Evolutionary conservation across 768 basidiomycete species (phyloP).

Genomic region (Cystofilobasidium capitatum): DNA sequence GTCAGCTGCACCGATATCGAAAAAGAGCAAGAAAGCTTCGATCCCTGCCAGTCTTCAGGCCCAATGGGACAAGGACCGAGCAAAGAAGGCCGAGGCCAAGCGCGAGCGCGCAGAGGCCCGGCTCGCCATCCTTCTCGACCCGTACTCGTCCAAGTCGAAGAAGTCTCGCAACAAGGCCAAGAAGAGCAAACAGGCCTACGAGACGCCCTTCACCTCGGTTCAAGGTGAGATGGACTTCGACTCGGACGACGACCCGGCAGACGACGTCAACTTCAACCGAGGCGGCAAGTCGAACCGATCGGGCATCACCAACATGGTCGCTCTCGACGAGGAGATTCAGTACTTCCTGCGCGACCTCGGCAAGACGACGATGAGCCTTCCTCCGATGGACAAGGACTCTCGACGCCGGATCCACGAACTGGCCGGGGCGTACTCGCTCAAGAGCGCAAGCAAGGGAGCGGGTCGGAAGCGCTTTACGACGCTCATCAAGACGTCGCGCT

Average conservation of each 20-base stretch:
- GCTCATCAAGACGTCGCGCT: constrained; percentile 57
- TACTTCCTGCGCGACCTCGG: constrained; percentile 56
- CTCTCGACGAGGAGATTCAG: constrained; percentile 48
- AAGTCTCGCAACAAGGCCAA: constrained; percentile 45
- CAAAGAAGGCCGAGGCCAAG: constrained; percentile 70
- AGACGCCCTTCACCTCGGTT: constrained; percentile 33
- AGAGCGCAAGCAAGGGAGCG: constrained; percentile 60
- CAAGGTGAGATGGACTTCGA: constrained; percentile 51
- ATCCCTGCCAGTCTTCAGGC: constrained; percentile 52
- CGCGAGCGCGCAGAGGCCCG: constrained; percentile 52
- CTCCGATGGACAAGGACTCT: constrained; percentile 64
- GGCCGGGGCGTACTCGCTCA: constrained; percentile 66
- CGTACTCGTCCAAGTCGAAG: constrained; percentile 49
- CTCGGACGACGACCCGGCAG: constrained; percentile 44
- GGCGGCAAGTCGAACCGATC: constrained; percentile 19
- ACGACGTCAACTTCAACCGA: constrained; percentile 2
- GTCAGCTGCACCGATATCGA: constrained; percentile 34
- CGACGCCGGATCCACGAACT: constrained; percentile 62
- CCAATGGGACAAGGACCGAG: constrained; percentile 72
- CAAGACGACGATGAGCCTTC: constrained; percentile 53
- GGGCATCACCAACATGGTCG: constrained; percentile 22
- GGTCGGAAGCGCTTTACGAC: constrained; percentile 67
- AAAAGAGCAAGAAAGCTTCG: constrained; percentile 43
- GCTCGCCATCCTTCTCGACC: constrained; percentile 54
- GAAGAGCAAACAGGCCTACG: constrained; percentile 46